Evolutionary conservation across 1,139 yeast genomes (phyloP), one percentile per base, ranked within the genome.

Genomic region (Magnusiomyces tetraspermus): DNA sequence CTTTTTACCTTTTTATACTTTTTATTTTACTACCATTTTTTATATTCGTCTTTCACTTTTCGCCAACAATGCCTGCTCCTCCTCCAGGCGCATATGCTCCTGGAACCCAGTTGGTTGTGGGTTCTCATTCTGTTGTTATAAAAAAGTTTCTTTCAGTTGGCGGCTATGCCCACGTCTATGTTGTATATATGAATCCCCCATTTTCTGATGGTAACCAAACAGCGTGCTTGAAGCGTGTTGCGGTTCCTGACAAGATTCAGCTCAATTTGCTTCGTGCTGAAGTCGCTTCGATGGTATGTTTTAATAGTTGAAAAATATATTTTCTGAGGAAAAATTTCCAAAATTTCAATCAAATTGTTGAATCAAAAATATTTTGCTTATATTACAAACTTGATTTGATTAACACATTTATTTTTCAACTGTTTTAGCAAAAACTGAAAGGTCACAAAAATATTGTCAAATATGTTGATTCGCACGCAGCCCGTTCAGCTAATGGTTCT

Each of bases 391-490:
- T 28, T 11, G 11, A 8, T 28, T 28, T 28, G 6, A 8, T 28
- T 28, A 28, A 8, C 11, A 8, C 11, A 28, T 28, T 28, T 28
- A 8, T 28, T 8, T 28, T 6, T 28, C 33, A 28, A 40, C 17
- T 42, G 8, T 5, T 43, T 15, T 36, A 59, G 63, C 87, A 89
- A 66, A 76, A 94, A 49, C 73, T 92, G 52, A 73, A 82, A 53
- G 95, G 94, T 1, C 80, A 85, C 59, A 78, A 79, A 26, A 83
- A 85, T 62, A 82, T 92, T 58, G 97, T 94, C 15, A 80, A 85
- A 26, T 94, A 92, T 65, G 86, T 85, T 57, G 98, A 94, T 68
- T 87, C 96, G 1, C 96, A 92, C 71, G 98, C 98, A 2, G 80
- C 95, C 15, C 74, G 96, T 60, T 68, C 73, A 56, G 63, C 68